A percentile compares a stretch with the other conserved stretches of the same genome.
These are phyloP conservation scores for Adiantum capillusveneris DNA, from an alignment of 75 land plant species.

Conservation along the genomic window DNA sequence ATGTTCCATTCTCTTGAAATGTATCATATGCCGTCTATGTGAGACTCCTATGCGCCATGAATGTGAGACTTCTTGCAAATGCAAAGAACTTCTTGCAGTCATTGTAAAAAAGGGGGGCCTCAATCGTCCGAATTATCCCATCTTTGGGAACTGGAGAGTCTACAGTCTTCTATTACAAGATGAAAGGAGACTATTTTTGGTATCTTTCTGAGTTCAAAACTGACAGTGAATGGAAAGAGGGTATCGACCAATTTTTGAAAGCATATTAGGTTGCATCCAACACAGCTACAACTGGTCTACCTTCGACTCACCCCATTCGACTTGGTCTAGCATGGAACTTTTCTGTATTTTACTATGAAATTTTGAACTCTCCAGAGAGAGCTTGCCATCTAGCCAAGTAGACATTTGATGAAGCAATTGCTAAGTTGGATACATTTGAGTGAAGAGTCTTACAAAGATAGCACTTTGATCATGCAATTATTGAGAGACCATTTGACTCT, in stretches of 20 bases:
- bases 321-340: slow-evolving; percentile 51
- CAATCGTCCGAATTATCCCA: no score
- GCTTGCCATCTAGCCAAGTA: slow-evolving; percentile 50
- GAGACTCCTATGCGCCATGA: no score
- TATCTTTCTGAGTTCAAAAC: slow-evolving; percentile 60
- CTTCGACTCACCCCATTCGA: slow-evolving; percentile 55
- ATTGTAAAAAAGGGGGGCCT: no score
- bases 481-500: slow-evolving; percentile 57
- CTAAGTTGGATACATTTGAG: slow-evolving; percentile 26
- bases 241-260: slow-evolving; percentile 44
- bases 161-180: slow-evolving; percentile 63
- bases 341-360: slow-evolving; percentile 53
- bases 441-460: slow-evolving; percentile 72
- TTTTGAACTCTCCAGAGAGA: slow-evolving; percentile 47
- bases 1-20: no score
- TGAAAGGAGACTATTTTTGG: slow-evolving; percentile 65
- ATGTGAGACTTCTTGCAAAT: no score
- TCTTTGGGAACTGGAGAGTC: slow-evolving; percentile 50
- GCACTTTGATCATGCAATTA: no score
- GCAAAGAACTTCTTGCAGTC: no score
- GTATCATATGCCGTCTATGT: no score
- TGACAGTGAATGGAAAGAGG: slow-evolving; percentile 54
- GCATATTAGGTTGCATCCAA: slow-evolving; percentile 34
- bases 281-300: slow-evolving; percentile 37
- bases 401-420: slow-evolving; percentile 65